phyloP scores from a whole-genome alignment of 345 rosid species.

The Euphorbia lathyris region DNA sequence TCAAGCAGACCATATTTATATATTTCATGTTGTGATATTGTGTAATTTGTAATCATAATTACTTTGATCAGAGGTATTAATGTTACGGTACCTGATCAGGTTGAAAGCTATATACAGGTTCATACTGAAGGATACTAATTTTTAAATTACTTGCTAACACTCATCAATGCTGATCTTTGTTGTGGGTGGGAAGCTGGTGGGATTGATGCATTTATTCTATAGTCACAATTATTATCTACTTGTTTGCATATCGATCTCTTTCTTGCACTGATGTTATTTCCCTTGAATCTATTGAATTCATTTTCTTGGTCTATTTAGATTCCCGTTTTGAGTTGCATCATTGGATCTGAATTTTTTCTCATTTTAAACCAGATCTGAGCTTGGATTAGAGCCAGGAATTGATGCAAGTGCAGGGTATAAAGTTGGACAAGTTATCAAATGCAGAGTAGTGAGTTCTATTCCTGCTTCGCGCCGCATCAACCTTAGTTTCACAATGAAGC shows the following conservation, averaged over 20 bases:
- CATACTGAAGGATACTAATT: background rate
- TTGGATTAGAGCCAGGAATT: slow-evolving; percentile 74
- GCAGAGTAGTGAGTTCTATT: slow-evolving; percentile 67
- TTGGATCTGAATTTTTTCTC: slow-evolving; percentile 24
- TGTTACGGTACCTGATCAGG: background rate
- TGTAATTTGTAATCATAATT: background rate
- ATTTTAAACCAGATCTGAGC: slow-evolving; percentile 64
- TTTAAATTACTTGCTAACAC: background rate
- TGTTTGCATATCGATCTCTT: background rate
- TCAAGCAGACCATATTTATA: background rate
- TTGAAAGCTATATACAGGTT: background rate
- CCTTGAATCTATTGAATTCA: background rate
- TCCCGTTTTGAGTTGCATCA: slow-evolving; percentile 5
- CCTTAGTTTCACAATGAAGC: slow-evolving; percentile 81
- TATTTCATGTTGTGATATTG: background rate
- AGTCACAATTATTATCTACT: background rate
- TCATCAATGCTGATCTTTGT: background rate
- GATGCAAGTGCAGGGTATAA: slow-evolving; percentile 69
- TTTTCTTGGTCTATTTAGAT: background rate
- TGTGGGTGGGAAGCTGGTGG: background rate
- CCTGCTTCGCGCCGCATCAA: slow-evolving; percentile 67
- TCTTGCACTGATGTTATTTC: slow-evolving; percentile 7
- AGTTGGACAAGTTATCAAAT: slow-evolving; percentile 94
- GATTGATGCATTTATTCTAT: background rate
- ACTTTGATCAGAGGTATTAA: background rate